A percentile compares a stretch with the other conserved stretches of the same genome.
phyloP scores from a whole-genome alignment of 768 basidiomycete genomes.

The Butyriboletus loyo region DNA sequence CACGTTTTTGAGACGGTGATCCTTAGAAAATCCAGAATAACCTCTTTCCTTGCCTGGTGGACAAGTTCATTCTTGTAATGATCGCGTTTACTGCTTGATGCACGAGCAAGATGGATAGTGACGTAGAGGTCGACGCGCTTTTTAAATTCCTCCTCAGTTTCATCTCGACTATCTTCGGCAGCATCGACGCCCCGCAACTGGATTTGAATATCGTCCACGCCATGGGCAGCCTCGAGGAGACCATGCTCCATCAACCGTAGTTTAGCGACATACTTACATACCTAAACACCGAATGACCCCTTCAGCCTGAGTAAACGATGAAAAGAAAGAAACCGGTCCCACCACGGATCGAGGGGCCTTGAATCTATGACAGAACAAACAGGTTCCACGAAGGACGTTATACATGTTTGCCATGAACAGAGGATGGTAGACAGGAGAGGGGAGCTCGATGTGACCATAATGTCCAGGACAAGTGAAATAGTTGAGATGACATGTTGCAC shows the following conservation, averaged over 20 bases:
- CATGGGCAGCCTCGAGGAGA: constrained; percentile 75
- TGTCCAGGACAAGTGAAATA: constrained; percentile 97
- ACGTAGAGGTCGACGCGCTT: constrained; percentile 66
- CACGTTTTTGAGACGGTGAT: constrained; percentile 69
- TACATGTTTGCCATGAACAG: constrained; percentile 92
- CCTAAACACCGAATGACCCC: constrained; percentile 38
- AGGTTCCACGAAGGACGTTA: constrained; percentile 80
- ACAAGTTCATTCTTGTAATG: constrained; percentile 86
- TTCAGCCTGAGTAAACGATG: constrained; percentile 5
- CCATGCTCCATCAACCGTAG: constrained; percentile 87
- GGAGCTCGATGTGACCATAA: constrained; percentile 96
- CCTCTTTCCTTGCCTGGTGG: constrained; percentile 80
- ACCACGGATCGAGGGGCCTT: constrained; percentile 76
- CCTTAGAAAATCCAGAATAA: constrained; percentile 81
- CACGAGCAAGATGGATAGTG: constrained; percentile 41
- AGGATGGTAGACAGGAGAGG: constrained; percentile 93
- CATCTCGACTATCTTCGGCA: constrained; percentile 45
- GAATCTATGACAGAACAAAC: constrained; percentile 93
- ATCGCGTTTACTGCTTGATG: constrained; percentile 64
- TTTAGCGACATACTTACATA: constrained; percentile 82
- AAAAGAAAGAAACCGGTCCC: constrained; percentile 25
- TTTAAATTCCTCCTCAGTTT: constrained; percentile 61
- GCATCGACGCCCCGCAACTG: constrained; percentile 32
- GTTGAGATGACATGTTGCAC: constrained; percentile 87
- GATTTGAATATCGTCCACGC: constrained; percentile 65